A percentile compares a stretch with the other conserved stretches of the same genome.
Conservation (phyloP, 108 stramenopile species). For the Seminavis robusta region DNA sequence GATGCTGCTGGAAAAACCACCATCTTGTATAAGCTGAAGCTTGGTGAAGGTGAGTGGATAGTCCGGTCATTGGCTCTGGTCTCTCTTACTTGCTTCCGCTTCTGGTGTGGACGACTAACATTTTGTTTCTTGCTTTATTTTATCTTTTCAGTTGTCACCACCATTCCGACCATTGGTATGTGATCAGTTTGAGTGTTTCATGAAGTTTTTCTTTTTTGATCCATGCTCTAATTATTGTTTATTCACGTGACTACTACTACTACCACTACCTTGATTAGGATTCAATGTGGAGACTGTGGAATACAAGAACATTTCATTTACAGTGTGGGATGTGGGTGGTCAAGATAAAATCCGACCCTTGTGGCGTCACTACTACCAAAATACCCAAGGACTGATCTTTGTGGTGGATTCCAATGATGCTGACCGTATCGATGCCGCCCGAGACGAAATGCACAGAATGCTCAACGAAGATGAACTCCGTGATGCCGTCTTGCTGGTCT, state of each 20-base stretch:
- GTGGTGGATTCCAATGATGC: slow-evolving; percentile 97
- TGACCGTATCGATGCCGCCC: slow-evolving; percentile 95
- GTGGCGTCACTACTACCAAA: slow-evolving; percentile 99
- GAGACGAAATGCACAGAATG: slow-evolving; percentile 95
- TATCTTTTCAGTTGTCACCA: too few relatives aligned
- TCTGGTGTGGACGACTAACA: background rate
- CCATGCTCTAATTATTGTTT: background rate
- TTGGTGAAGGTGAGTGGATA: slow-evolving; percentile 75
- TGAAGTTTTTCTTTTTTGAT: background rate
- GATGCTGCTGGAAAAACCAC: slow-evolving; percentile 99
- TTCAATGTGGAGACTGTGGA: slow-evolving; percentile 94
- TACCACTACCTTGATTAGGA: slow-evolving; percentile 45
- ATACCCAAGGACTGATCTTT: slow-evolving; percentile 97
- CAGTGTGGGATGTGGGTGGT: slow-evolving; percentile 99
- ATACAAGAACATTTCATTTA: slow-evolving; percentile 94
- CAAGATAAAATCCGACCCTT: slow-evolving; percentile 98
- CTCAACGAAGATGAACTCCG: slow-evolving; percentile 95
- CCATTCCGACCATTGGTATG: too few relatives aligned
- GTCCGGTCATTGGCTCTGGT: background rate
- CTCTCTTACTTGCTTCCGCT: background rate
- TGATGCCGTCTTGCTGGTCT: slow-evolving; percentile 92
- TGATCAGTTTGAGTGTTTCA: background rate
- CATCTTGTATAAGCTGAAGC: slow-evolving; percentile 99
- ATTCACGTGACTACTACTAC: slow-evolving; percentile 13
- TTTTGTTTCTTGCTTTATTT: background rate